Percentiles rank a stretch among this genome's conserved stretches.
phyloP scores from a whole-genome alignment of 495 filamentous ascomycete species.

The Trichoderma orchidacearum region DNA sequence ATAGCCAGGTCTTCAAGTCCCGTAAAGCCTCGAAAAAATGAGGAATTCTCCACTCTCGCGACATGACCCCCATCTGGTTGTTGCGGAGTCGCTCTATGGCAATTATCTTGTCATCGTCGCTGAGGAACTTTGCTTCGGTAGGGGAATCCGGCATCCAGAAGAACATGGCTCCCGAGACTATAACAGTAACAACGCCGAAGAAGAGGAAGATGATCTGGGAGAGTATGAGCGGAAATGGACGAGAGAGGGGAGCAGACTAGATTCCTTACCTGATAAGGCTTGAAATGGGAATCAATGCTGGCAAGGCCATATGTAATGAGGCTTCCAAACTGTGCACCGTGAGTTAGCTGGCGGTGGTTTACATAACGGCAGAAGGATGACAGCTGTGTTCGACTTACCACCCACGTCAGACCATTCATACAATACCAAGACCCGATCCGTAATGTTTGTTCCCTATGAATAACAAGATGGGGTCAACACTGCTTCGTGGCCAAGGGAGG shows the following conservation, averaged over 20 bases:
- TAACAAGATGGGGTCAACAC: background rate
- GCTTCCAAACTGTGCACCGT: background rate
- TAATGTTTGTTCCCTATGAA: slow-evolving; percentile 20
- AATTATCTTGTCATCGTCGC: slow-evolving; percentile 42
- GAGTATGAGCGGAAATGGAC: slow-evolving; percentile 23
- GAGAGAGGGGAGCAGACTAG: background rate
- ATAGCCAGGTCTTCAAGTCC: slow-evolving; percentile 48
- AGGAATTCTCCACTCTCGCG: slow-evolving; percentile 26
- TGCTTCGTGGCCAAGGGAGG: no score
- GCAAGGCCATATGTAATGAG: background rate
- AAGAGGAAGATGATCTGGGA: slow-evolving; percentile 51
- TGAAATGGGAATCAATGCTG: background rate
- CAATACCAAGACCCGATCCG: slow-evolving; percentile 36
- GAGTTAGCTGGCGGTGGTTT: background rate
- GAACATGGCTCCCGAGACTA: slow-evolving; percentile 20
- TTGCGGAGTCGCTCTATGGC: slow-evolving; percentile 40
- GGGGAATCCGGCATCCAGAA: slow-evolving; percentile 47
- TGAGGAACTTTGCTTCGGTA: slow-evolving; percentile 43
- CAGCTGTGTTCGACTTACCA: slow-evolving; percentile 2
- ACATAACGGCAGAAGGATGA: background rate
- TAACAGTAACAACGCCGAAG: slow-evolving; percentile 30
- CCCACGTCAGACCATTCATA: slow-evolving; percentile 37
- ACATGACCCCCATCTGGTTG: slow-evolving; percentile 32
- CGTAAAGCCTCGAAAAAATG: slow-evolving; percentile 44
- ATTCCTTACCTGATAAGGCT: slow-evolving; percentile 44